Evolutionary conservation across 495 filamentous ascomycete species (phyloP), one percentile per base, ranked within the genome.

Genomic region (Apodospora peruviana): DNA sequence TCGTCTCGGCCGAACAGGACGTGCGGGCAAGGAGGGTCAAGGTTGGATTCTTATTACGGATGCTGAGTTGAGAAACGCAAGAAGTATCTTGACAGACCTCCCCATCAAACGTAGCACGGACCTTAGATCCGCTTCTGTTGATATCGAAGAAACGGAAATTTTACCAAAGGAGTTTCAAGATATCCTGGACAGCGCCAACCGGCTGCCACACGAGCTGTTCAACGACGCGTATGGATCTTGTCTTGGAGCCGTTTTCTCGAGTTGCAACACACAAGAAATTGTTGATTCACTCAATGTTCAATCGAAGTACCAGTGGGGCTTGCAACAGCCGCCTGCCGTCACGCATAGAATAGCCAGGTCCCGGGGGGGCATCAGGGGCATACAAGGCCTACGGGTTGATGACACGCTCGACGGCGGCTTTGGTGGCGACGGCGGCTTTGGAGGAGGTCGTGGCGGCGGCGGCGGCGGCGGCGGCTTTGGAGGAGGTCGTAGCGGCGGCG

Each of bases 31-130:
- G 61, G 65, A 74, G 36, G 93, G 93, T 55, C 77, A 91, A 58
- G 91, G 86, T 45, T 96, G 83, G 79, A 57, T 95, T 14, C 56
- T 97, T 45, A 52, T 90, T 7, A 69, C 80, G n/a, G 61, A 80
- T 7, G 48, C 71, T 11, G 88, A 96, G 61, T 35, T 73, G 0
- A n/a, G 46, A 0, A 66, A 72, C 10, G 71, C 77, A 7, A 62
- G 76, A 10, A 20, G 62, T 0, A 72, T 70, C 7, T 75, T 96
- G 10, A 60, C 61, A 16, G 70, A 70, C 20, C 73, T 97, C 16
- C 90, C 90, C 5, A 71, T 98, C 50, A 56, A 80, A 37, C 56
- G 67, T 0, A 83, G 88, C 59, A 61, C 68, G 3, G 59, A 55
- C 7, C 38, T 77, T 7, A 24, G 60, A 38, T 41, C 42, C 25